Evolutionary conservation across 768 basidiomycete species (phyloP), one percentile per base, ranked within the genome.

Genomic region (Porphyrellus cyaneotinctus): DNA sequence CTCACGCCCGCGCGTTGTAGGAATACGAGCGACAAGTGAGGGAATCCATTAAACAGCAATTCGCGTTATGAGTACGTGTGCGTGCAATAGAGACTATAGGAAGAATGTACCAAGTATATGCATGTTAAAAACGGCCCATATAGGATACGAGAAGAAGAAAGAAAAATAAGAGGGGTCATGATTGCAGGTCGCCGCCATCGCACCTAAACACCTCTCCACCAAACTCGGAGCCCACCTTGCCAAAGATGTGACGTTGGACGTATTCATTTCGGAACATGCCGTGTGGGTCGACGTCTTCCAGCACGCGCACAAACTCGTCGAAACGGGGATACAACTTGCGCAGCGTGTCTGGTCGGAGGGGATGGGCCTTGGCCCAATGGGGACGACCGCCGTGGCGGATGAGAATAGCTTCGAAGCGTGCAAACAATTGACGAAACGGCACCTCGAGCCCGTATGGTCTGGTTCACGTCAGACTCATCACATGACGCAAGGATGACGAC

Each of bases 321-420:
- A 93, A 97, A 54, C 75, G 79, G 20, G 94, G 89, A 72, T 98
- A 98, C 12, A 88, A 70, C 49, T 61, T 64, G 47, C 81, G 79
- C 49, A 97, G 78, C 30, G 74, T 70, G 41, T 77, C 75, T 3
- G 88, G 88, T 39, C 77, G 74, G 33, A 95, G 77, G 22, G 73
- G 72, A 66, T 97, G 95, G 20, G 90, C 80, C 70, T 98, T 98
- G 0, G 94, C 95, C 95, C 95, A 98, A 73, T 98, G 95, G 10
- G 95, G 94, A 43, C 90, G 78, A 7, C 93, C 95, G 38, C 79
- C 77, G 70, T 93, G 78, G 26, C 74, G 76, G 20, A 74, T 67
- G 53, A 95, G 65, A 60, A 94, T 86, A 14, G 67, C 60, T 66
- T 95, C 91, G 65, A 91, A 97, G 23, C 76, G 77, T 42, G 76